These are phyloP conservation scores for Shiraia bambusicola DNA, from an alignment of 2,329 filamentous ascomycete genomes.

Conservation along the genomic window DNA sequence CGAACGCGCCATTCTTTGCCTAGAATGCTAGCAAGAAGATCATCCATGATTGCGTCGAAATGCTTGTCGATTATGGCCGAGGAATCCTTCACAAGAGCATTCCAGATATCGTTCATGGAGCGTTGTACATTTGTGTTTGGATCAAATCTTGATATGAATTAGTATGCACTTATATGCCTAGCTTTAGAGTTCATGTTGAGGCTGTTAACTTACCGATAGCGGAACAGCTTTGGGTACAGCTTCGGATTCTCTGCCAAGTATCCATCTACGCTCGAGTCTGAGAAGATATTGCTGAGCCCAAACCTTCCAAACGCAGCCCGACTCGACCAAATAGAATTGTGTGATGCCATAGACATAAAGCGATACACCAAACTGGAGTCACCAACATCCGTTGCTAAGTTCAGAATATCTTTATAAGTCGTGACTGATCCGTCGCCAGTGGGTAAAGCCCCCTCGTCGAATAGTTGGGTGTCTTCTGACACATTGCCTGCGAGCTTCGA, in stretches of 20 bases:
- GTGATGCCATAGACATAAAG: constrained; percentile 96
- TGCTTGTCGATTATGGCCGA: constrained; percentile 73
- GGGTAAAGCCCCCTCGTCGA: constrained; percentile 85
- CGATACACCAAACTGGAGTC: constrained; percentile 96
- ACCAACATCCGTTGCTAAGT: constrained; percentile 90
- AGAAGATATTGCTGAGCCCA: constrained; percentile 87
- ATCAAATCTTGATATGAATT: constrained; percentile 63
- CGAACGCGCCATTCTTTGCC: constrained; percentile 92
- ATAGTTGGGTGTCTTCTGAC: constrained; percentile 86
- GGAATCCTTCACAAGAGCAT: constrained; percentile 87
- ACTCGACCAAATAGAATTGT: constrained; percentile 97
- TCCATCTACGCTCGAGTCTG: constrained; percentile 70
- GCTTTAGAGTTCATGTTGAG: neutral
- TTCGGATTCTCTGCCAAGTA: constrained; percentile 82
- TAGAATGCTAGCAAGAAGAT: constrained; percentile 81
- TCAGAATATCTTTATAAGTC: constrained; percentile 97
- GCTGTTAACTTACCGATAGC: constrained; percentile 63
- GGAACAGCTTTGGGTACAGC: constrained; percentile 90
- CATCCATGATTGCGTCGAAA: constrained; percentile 86
- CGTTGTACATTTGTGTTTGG: constrained; percentile 89
- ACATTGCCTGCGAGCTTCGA: constrained; percentile 74
- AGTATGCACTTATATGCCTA: constrained; percentile 5
- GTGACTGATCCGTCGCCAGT: constrained; percentile 90
- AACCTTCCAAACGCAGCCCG: constrained; percentile 93
- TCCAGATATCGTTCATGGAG: constrained; percentile 99